Percentiles rank a stretch among this genome's conserved stretches.
Evolutionary conservation across 2,329 filamentous ascomycete genomes (phyloP).

Genomic region (Exophiala xenobiotica): DNA sequence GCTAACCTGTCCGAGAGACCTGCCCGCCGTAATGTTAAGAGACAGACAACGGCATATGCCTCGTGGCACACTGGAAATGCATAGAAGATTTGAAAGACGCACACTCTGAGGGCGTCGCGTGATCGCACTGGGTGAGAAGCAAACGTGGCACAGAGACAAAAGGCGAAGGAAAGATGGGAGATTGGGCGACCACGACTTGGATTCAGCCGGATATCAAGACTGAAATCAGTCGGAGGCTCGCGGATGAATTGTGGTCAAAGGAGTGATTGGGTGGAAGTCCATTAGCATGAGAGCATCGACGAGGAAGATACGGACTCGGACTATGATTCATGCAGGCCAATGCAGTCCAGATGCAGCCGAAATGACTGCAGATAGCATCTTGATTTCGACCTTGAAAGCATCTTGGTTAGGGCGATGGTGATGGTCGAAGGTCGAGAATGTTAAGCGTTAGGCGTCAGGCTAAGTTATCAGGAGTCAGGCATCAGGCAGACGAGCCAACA

Average conservation of each 20-base stretch:
- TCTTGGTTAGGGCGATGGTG: too few species aligned
- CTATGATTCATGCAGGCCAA: background rate
- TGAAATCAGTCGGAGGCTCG: constrained; percentile 14
- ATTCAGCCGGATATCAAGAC: constrained; percentile 19
- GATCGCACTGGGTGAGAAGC: background rate
- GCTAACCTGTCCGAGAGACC: too few species aligned
- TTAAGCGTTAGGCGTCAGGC: background rate
- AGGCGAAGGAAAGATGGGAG: background rate
- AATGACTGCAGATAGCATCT: too few species aligned
- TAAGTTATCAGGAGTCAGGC: background rate
- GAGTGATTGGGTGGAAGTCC: too few species aligned
- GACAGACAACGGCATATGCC: too few species aligned
- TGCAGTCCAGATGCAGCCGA: constrained; percentile 11
- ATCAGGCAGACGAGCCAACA: background rate
- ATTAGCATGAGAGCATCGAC: background rate
- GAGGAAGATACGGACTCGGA: background rate
- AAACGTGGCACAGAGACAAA: background rate
- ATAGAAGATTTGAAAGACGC: background rate
- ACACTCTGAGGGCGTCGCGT: background rate
- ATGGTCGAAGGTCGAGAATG: background rate
- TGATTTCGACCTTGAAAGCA: too few species aligned
- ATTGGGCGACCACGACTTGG: background rate
- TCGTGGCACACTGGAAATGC: background rate
- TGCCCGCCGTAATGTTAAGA: too few species aligned
- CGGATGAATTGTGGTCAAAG: constrained; percentile 1